Base-by-base conservation (phyloP, 179 eudicot genomes). In the Nepenthes alata region DNA sequence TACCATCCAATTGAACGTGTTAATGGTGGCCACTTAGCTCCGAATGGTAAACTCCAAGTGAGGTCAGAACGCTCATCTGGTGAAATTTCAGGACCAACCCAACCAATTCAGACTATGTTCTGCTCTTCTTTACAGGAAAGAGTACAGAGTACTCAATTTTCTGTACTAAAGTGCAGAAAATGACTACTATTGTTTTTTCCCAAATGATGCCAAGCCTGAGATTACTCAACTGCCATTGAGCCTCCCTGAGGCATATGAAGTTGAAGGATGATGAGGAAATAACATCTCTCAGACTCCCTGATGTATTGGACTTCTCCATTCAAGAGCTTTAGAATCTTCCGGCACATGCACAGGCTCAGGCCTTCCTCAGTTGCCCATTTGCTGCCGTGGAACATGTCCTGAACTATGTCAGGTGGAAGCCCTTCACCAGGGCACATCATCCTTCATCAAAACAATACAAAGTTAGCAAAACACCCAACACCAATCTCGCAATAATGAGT, bases 371-470 rank as follows among this genome's bases (percentile, higher is more conserved):
- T 85, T 47, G 35, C 78, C 98, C 98, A 93, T 71, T 75, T 76
- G 61, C 73, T 87, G 71, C 80, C 85, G 67, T 81, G 85, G 73
- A 93, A 93, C 95, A 93, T 87, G 78, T 89, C 98, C 58, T 89
- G 98, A 48, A 93, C 82, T 51, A 93, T 63, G 57, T 87, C 94
- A 0, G 90, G 88, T 8, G 97, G 94, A 60, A 93, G 89, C 47
- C 98, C 98, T 66, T 93, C 85, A 2, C 98, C 98, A 0, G 94
- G 94, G 74, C 88, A 83, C 15, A 80, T 85, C 74, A 93, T 78
- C 82, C 98, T 93, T 60, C 55, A 66, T 45, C 39, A 66, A 44
- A 52, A 65, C 57, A 55, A 6, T 35, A 16, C 14, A 41, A 34
- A 11, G 61, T 50, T 13, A 35, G 51, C 45, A 57, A 57, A 2